Evolutionary conservation across 768 basidiomycete genomes (phyloP).

Genomic region (Ramaria sp.): DNA sequence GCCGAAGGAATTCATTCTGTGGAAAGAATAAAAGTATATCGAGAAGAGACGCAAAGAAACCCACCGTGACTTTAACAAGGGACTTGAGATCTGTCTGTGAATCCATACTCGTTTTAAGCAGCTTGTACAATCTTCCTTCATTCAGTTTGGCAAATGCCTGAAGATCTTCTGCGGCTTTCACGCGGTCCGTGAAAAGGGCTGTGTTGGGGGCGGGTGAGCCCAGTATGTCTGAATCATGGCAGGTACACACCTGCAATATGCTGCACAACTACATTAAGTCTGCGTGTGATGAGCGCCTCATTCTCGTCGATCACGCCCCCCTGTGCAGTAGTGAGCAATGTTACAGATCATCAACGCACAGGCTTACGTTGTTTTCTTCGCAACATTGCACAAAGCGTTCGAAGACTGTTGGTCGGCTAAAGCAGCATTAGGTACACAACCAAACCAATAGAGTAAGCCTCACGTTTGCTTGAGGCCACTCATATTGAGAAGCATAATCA

Average conservation of each 20-base stretch:
- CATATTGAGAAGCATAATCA: conserved; percentile 46
- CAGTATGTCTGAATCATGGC: neutral
- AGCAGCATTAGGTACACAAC: neutral
- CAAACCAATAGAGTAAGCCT: conserved; percentile 19
- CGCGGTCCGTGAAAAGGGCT: conserved; percentile 56
- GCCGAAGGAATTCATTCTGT: conserved; percentile 69
- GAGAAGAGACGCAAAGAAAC: conserved; percentile 14
- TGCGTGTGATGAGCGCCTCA: conserved; percentile 49
- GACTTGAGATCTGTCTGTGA: conserved; percentile 73
- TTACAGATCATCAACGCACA: too few species aligned
- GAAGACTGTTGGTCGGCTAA: conserved; percentile 58
- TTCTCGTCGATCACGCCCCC: conserved; percentile 85
- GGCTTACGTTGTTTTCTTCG: conserved; percentile 71
- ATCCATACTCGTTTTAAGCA: conserved; percentile 74
- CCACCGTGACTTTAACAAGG: conserved; percentile 66
- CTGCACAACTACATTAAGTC: conserved; percentile 43
- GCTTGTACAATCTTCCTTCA: conserved; percentile 75
- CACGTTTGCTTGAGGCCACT: conserved; percentile 56
- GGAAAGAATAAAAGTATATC: neutral
- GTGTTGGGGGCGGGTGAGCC: neutral
- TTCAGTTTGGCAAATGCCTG: conserved; percentile 77
- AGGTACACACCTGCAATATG: conserved; percentile 48
- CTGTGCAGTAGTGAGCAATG: conserved; percentile 26
- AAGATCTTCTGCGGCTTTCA: conserved; percentile 71
- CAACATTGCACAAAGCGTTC: conserved; percentile 65